Conservation (phyloP, 306 rosid species). For the Casuarina glauca region DNA sequence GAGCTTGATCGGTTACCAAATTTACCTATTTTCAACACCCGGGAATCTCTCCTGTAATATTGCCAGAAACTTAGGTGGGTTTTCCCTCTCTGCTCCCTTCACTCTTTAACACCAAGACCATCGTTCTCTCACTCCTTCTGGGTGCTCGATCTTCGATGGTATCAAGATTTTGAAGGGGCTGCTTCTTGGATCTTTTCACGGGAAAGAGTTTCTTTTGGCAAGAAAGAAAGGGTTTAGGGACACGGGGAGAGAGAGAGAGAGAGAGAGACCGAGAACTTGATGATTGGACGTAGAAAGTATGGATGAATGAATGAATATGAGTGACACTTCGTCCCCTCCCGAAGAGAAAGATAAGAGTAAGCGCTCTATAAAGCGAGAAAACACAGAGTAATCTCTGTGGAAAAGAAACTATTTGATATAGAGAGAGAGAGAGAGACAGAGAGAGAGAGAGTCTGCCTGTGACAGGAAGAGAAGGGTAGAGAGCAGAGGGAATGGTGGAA, state of each 20-base stretch:
- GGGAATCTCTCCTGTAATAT: not conserved
- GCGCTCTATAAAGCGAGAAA: not conserved
- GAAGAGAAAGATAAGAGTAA: not conserved
- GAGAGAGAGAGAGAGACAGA: not conserved
- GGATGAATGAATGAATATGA: slow-evolving; percentile 65
- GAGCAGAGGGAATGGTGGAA: not conserved
- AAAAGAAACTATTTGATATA: not conserved
- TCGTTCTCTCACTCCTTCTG: not conserved
- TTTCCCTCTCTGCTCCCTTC: not conserved
- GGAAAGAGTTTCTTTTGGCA: slow-evolving; percentile 23
- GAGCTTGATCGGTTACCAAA: not conserved
- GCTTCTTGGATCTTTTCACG: slow-evolving; percentile 28
- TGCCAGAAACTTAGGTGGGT: not conserved
- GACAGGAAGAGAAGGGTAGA: not conserved
- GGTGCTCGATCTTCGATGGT: not conserved
- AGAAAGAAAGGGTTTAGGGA: slow-evolving; percentile 20
- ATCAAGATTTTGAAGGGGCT: slow-evolving; percentile 3
- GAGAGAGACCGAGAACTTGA: slow-evolving; percentile 13
- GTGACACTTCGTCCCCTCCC: slow-evolving; percentile 18
- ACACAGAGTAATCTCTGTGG: not conserved
- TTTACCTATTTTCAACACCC: not conserved
- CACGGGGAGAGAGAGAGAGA: not conserved
- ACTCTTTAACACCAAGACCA: not conserved
- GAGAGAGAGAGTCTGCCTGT: not conserved
- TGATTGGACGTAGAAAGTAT: slow-evolving; percentile 84